Evolutionary conservation across 2,329 filamentous ascomycete genomes (phyloP).

Genomic region (Fusarium anguioides): DNA sequence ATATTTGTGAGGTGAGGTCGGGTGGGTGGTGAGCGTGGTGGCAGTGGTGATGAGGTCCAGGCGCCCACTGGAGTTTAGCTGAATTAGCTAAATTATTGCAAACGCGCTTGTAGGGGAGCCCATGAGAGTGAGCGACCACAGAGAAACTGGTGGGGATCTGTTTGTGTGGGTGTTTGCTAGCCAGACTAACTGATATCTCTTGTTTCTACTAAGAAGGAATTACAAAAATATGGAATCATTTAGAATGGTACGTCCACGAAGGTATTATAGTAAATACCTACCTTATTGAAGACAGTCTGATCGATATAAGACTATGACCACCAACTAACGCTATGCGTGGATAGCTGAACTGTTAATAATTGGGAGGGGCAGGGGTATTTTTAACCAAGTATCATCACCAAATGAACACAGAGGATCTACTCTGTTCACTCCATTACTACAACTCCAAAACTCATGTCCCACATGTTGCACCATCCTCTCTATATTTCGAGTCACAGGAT

Average conservation of each 20-base stretch:
- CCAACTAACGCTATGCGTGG: neutral
- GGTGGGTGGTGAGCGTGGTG: no score
- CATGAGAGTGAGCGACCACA: slow-evolving; percentile 5
- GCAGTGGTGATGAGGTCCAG: slow-evolving; percentile 24
- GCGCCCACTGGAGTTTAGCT: slow-evolving; percentile 30
- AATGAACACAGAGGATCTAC: neutral
- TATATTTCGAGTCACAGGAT: neutral
- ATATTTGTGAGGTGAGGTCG: slow-evolving; percentile 23
- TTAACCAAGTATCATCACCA: slow-evolving; percentile 1
- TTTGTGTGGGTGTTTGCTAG: slow-evolving; percentile 3
- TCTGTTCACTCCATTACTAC: neutral
- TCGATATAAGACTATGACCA: neutral
- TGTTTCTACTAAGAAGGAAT: slow-evolving; percentile 1
- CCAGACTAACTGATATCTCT: neutral
- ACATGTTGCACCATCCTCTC: neutral
- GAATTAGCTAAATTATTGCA: slow-evolving; percentile 17
- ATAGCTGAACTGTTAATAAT: slow-evolving; percentile 11
- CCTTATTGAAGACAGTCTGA: neutral
- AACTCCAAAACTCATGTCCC: neutral
- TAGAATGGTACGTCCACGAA: neutral
- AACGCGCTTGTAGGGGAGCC: slow-evolving; percentile 3
- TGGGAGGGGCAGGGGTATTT: slow-evolving; percentile 10
- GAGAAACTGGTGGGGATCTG: slow-evolving; percentile 12
- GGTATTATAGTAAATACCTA: neutral
- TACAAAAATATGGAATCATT: neutral